Percentiles rank a stretch among this genome's conserved stretches.
These are phyloP conservation scores for Albatrellus ellisii DNA, from an alignment of 768 basidiomycete genomes.

Conservation along the genomic window DNA sequence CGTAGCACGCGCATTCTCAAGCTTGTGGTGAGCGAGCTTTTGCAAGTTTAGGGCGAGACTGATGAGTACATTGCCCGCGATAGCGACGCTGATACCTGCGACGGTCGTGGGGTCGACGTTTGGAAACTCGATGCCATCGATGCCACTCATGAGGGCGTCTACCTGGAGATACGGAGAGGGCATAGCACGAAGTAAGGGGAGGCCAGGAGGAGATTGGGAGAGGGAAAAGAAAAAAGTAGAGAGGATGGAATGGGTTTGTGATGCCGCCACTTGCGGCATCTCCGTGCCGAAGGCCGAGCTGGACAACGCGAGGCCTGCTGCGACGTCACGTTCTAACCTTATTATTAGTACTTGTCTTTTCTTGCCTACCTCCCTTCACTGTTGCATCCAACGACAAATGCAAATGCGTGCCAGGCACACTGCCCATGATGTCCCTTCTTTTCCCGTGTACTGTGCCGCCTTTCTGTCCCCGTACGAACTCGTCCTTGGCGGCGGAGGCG, in stretches of 20 bases:
- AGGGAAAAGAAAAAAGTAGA: background rate
- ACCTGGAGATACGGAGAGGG: background rate
- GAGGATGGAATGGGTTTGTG: background rate
- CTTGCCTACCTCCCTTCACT: background rate
- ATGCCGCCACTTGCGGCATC: background rate
- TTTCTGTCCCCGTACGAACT: conserved; percentile 64
- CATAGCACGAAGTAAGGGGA: conserved; percentile 1
- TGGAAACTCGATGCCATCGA: conserved; percentile 30
- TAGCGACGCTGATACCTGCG: conserved; percentile 74
- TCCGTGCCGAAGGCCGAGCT: background rate
- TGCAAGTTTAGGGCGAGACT: conserved; percentile 86
- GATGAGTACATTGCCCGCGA: conserved; percentile 79
- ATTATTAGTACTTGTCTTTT: background rate
- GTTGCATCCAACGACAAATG: background rate
- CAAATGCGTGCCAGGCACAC: conserved; percentile 74
- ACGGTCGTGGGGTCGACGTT: conserved; percentile 39
- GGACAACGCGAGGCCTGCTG: background rate
- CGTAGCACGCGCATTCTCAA: conserved; percentile 26
- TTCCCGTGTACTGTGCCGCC: conserved; percentile 81
- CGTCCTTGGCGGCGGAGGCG: conserved; percentile 84
- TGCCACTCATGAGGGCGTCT: conserved; percentile 2
- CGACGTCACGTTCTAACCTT: background rate
- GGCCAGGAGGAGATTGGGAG: background rate
- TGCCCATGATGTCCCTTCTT: conserved; percentile 60
- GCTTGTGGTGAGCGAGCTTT: conserved; percentile 76